Percentiles rank a stretch among this genome's conserved stretches.
Conservation (phyloP, 2,329 filamentous ascomycete species). For the Ceratocystis colombiana region DNA sequence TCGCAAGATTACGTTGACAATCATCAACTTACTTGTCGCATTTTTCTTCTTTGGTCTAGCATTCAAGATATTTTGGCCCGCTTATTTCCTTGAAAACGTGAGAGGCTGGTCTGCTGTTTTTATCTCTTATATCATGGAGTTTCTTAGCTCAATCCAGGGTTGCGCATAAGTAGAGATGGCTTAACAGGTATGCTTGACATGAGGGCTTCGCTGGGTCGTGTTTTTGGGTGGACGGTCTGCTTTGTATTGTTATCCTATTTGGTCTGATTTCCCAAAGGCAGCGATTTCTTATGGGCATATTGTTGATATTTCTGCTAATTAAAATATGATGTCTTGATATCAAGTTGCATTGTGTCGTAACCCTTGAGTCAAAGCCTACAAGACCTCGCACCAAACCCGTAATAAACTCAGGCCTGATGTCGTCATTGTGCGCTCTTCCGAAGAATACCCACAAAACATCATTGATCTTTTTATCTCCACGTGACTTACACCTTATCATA, state of each 20-base stretch:
- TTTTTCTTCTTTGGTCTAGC: constrained; percentile 11
- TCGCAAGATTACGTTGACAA: background rate
- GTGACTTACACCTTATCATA: constrained; percentile 22
- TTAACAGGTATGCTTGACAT: background rate
- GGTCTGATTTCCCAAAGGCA: background rate
- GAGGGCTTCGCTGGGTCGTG: background rate
- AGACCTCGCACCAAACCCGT: background rate
- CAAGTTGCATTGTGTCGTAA: background rate
- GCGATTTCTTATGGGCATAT: background rate
- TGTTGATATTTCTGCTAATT: background rate
- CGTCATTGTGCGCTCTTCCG: constrained; percentile 22
- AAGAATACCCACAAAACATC: constrained; percentile 19
- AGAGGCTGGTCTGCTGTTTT: background rate
- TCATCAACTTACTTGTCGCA: constrained; percentile 2
- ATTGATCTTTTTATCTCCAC: constrained; percentile 17
- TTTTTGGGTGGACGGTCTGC: background rate
- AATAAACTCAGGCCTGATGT: constrained; percentile 10
- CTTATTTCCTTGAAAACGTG: background rate
- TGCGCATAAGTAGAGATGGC: background rate
- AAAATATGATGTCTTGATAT: background rate
- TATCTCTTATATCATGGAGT: background rate
- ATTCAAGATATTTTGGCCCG: constrained; percentile 2
- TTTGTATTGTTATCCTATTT: background rate
- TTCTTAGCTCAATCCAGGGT: background rate
- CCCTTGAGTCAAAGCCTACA: background rate